phyloP scores from a whole-genome alignment of 2,329 filamentous ascomycete species.

The Pseudogymnoascus sp. region DNA sequence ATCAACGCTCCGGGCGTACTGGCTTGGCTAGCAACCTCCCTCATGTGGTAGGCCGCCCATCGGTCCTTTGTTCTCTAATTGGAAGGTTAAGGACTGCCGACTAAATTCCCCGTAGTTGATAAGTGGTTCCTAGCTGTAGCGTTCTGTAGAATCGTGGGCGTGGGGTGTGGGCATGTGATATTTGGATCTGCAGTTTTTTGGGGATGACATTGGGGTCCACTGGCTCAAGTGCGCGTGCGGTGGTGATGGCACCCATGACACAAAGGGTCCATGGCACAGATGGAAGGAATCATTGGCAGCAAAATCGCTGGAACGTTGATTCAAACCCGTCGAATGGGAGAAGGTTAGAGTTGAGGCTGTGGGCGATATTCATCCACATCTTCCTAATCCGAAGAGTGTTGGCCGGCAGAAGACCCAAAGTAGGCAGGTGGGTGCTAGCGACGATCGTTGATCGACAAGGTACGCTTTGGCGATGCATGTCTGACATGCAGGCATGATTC shows the following conservation, averaged over 20 bases:
- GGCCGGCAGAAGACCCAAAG: neutral
- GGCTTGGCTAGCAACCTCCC: conserved; percentile 2
- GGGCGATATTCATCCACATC: neutral
- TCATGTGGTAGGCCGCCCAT: neutral
- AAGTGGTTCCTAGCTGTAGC: neutral
- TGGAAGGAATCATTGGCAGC: conserved; percentile 1
- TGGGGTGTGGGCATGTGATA: conserved; percentile 1
- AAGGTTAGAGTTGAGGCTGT: neutral
- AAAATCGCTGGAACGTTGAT: neutral
- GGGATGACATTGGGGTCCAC: neutral
- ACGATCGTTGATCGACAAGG: neutral
- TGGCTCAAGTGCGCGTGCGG: neutral
- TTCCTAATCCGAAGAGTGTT: neutral
- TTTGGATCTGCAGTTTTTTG: neutral
- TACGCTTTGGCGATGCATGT: neutral
- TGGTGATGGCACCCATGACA: neutral
- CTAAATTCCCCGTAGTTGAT: conserved; percentile 1
- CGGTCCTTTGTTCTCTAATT: neutral
- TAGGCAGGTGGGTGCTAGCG: neutral
- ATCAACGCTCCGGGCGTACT: neutral
- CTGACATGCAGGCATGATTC: neutral
- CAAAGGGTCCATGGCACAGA: neutral
- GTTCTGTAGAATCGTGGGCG: neutral
- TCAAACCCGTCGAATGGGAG: neutral
- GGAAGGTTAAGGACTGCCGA: neutral